Percentiles rank a stretch among this genome's conserved stretches.
Conservation (phyloP, 129 eudicot species). For the Flaveria linearis region DNA sequence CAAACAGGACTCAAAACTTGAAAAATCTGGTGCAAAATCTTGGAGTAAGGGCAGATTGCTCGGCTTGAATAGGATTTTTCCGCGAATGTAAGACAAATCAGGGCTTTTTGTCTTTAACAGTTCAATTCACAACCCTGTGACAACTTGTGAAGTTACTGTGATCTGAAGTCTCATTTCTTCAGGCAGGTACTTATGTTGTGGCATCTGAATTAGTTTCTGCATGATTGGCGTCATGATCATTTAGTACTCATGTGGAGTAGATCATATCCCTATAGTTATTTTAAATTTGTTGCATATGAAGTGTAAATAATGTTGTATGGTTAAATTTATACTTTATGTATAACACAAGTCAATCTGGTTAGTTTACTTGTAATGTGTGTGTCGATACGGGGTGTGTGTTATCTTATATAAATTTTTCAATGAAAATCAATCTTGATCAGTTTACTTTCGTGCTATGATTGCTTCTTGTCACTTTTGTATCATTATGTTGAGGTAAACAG, state of each 20-base stretch:
- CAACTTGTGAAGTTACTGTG: not conserved
- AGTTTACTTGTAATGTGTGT: no score
- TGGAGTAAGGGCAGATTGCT: conserved; percentile 37
- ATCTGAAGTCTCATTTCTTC: not conserved
- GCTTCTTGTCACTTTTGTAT: no score
- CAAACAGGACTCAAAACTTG: conserved; percentile 19
- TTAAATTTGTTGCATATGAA: conserved; percentile 9
- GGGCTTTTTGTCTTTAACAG: not conserved
- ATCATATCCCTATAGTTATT: not conserved
- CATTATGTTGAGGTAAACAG: no score
- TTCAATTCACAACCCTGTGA: not conserved
- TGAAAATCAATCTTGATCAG: no score
- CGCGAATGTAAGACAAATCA: conserved; percentile 45
- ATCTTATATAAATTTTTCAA: no score
- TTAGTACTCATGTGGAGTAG: conserved; percentile 8
- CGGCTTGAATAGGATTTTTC: conserved; percentile 46
- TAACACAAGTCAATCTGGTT: no score
- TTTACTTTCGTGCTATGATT: no score
- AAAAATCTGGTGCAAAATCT: conserved; percentile 33
- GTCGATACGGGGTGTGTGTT: no score
- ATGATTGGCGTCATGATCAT: not conserved
- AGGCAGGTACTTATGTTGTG: conserved; percentile 3
- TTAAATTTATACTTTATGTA: not conserved
- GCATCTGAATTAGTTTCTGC: conserved; percentile 1
- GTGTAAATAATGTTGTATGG: conserved; percentile 20